Conservation (phyloP, 2,329 filamentous ascomycete species). For the Fusarium chuoi region DNA sequence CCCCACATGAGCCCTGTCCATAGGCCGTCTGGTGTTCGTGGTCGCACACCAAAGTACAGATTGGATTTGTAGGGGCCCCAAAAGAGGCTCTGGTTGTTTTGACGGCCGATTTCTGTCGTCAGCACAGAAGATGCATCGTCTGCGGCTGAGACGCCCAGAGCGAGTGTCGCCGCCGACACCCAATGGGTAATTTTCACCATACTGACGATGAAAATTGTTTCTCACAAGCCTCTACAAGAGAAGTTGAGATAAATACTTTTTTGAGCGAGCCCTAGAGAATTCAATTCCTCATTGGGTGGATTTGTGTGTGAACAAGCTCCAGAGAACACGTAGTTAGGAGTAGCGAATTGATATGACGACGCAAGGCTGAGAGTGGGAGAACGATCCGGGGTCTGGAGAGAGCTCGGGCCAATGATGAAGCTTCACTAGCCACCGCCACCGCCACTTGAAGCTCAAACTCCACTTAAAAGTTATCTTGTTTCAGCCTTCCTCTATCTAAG, state of each 20-base stretch:
- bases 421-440: slow-evolving; percentile 44
- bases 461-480: slow-evolving; percentile 14
- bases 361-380: slow-evolving; percentile 41
- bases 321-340: slow-evolving; percentile 40
- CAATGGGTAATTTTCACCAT: slow-evolving; percentile 50
- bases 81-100: slow-evolving; percentile 84
- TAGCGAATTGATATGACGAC: slow-evolving; percentile 25
- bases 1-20: slow-evolving; percentile 90
- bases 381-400: slow-evolving; percentile 12
- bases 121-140: slow-evolving; percentile 53
- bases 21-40: slow-evolving; percentile 82
- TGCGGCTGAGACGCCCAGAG: slow-evolving; percentile 41
- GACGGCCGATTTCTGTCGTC: slow-evolving; percentile 60
- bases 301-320: slow-evolving; percentile 12
- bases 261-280: not conserved
- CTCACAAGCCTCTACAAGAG: not conserved
- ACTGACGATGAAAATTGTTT: not conserved
- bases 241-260: not conserved
- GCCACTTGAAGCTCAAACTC: slow-evolving; percentile 1
- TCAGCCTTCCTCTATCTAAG: slow-evolving; percentile 33
- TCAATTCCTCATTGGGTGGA: slow-evolving; percentile 14
- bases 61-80: slow-evolving; percentile 98
- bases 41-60: slow-evolving; percentile 90
- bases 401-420: slow-evolving; percentile 41
- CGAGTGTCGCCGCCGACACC: slow-evolving; percentile 46